phyloP scores from a whole-genome alignment of 768 basidiomycete genomes.

The Boletus sp. region DNA sequence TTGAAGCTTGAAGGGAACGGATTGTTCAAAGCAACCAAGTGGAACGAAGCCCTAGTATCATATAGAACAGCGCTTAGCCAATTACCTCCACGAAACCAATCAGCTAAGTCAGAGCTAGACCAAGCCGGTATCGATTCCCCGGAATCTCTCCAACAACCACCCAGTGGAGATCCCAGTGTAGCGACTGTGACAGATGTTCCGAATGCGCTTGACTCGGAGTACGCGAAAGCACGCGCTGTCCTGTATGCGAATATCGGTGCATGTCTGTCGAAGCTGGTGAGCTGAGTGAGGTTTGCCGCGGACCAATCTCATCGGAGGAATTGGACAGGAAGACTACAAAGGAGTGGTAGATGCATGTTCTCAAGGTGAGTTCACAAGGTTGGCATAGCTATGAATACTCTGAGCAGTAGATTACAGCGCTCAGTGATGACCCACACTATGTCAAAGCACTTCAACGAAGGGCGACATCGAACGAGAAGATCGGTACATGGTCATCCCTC shows the following conservation, averaged over 20 bases:
- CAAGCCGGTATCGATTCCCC: conserved; percentile 20
- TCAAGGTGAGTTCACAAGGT: conserved; percentile 45
- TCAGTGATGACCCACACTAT: conserved; percentile 83
- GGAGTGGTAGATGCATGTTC: conserved; percentile 79
- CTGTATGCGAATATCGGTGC: conserved; percentile 88
- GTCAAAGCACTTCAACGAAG: conserved; percentile 86
- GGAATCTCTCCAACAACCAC: conserved; percentile 9
- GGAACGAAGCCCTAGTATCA: conserved; percentile 65
- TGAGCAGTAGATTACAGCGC: conserved; percentile 45
- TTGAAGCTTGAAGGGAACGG: conserved; percentile 77
- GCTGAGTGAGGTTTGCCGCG: conserved; percentile 19
- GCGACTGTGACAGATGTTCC: conserved; percentile 16
- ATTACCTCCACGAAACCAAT: conserved; percentile 50
- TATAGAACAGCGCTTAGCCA: conserved; percentile 68
- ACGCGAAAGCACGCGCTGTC: conserved; percentile 61
- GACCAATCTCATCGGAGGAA: background rate
- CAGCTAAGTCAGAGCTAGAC: conserved; percentile 16
- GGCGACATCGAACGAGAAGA: conserved; percentile 77
- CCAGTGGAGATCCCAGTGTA: conserved; percentile 5
- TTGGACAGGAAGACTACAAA: conserved; percentile 65
- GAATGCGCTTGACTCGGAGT: conserved; percentile 41
- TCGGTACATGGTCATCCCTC: conserved; percentile 82
- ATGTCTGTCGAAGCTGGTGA: conserved; percentile 75
- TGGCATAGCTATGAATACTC: background rate
- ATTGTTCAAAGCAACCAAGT: conserved; percentile 59